Base-by-base conservation (phyloP, 2,329 filamentous ascomycete species). In the Lojkania enalia region DNA sequence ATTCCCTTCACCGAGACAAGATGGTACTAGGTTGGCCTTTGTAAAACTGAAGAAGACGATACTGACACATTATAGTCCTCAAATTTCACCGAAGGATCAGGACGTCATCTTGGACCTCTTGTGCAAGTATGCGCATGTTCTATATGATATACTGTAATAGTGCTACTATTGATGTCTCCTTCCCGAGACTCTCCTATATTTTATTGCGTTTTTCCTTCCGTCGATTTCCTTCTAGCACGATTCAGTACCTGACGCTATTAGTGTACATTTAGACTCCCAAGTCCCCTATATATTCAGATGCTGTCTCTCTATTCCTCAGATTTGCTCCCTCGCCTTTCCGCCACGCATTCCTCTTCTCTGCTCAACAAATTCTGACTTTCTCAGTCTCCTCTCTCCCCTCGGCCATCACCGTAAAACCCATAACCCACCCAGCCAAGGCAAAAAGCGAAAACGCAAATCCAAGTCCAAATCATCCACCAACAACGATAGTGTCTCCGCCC, bases 31-130 rank as follows among this genome's bases (percentile, higher is more conserved):
- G 7, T n/a, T 19, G 36, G 11, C 20, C 19, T 21, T 3, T 14
- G 31, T 20, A 6, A 27, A 31, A 13, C 6, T 12, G 27, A 30
- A 13, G 3, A 27, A 33, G 37, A 21, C 37, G 35, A 39, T 47
- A 35, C 43, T 60, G 25, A 60, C 36, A 33, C 16, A 20, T 27
- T 2, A 4, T 37, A 89, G 86, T 84, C 86, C 86, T 5, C 66
- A 76, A 31, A 75, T 87, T 32, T 72, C 74, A 2, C 61, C 70
- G 14, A 72, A 81, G 37, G 75, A 87, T 40, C 83, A 87, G 64
- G 78, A 84, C 39, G 74, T 77, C 3, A 84, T 88, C 27, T 62
- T 88, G 7, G 83, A 87, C 51, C 72, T 89, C 37, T 73, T 88
- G 4, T 86, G 81, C 78, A 79, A 74, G 85, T 87, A 76, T n/a